A percentile compares a stretch with the other conserved stretches of the same genome.
phyloP scores from a whole-genome alignment of 169 alveolate genomes.

The Cyclospora cayetanensis region DNA sequence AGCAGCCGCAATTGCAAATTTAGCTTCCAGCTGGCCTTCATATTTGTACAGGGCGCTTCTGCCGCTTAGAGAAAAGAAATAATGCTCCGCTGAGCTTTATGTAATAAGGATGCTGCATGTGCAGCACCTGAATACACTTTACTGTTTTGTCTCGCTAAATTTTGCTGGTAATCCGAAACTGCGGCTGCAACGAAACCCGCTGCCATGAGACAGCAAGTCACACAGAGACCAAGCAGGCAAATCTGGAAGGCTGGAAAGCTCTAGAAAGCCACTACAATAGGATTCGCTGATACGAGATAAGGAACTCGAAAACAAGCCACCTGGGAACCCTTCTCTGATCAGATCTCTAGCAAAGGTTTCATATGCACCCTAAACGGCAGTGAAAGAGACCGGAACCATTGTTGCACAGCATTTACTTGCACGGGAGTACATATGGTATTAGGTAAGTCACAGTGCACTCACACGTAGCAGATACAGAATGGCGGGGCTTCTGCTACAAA shows the following conservation, averaged over 20 bases:
- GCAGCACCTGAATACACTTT: slow-evolving; percentile 46
- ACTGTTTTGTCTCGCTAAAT: slow-evolving; percentile 27
- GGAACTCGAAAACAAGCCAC: too few relatives aligned
- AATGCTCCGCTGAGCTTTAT: slow-evolving; percentile 22
- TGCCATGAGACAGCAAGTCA: slow-evolving; percentile 38
- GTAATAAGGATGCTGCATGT: slow-evolving; percentile 20
- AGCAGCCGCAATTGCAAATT: too few relatives aligned
- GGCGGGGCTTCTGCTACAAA: slow-evolving; percentile 44
- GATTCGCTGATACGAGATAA: too few relatives aligned
- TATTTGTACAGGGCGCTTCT: slow-evolving; percentile 51
- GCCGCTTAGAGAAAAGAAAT: slow-evolving; percentile 49
- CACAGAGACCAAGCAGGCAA: slow-evolving; percentile 5
- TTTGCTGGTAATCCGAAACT: background rate
- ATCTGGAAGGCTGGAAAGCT: slow-evolving; percentile 43
- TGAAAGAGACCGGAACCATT: too few relatives aligned
- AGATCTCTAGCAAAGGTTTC: too few relatives aligned
- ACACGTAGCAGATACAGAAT: slow-evolving; percentile 22
- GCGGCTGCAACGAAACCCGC: slow-evolving; percentile 44
- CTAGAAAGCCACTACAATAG: too few relatives aligned
- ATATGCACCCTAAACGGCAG: too few relatives aligned
- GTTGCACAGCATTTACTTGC: too few relatives aligned
- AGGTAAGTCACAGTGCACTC: too few relatives aligned
- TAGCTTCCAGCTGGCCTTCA: too few relatives aligned
- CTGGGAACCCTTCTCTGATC: too few relatives aligned
- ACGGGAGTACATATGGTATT: too few relatives aligned